These are phyloP conservation scores for Rhizopus sp. DNA, from an alignment of 371 early-diverging fungal genomes.

Conservation along the genomic window DNA sequence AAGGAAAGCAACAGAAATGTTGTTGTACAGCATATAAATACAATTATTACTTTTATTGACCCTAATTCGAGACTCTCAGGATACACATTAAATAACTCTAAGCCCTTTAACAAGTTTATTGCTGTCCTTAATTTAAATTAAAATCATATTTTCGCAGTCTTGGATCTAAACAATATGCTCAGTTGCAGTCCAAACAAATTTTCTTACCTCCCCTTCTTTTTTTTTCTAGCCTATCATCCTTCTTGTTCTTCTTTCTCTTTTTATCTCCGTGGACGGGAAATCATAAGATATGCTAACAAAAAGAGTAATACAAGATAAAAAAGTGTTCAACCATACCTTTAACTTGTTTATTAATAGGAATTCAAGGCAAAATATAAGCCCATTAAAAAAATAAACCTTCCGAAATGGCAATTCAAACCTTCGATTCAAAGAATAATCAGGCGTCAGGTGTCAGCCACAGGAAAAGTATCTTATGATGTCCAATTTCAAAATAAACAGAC, in stretches of 20 bases:
- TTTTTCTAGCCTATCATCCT: not conserved
- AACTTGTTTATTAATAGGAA: not conserved
- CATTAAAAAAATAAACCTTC: not conserved
- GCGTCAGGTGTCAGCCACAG: not conserved
- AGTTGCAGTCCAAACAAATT: not conserved
- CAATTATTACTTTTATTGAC: too few relatives aligned
- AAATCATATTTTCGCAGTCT: too few relatives aligned
- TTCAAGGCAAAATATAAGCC: not conserved
- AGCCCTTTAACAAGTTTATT: too few relatives aligned
- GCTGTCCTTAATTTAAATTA: too few relatives aligned
- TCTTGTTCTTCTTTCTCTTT: not conserved
- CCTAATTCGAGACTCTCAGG: too few relatives aligned
- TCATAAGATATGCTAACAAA: not conserved
- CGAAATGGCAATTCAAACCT: not conserved
- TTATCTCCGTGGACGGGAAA: not conserved
- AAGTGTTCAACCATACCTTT: not conserved
- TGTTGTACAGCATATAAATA: too few relatives aligned
- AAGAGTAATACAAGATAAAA: not conserved
- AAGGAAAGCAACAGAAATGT: too few relatives aligned
- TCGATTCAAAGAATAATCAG: conserved; percentile 1
- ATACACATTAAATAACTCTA: too few relatives aligned
- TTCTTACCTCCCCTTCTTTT: not conserved
- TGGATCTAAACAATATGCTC: too few relatives aligned
- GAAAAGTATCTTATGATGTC: conserved; percentile 11
- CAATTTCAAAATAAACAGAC: conserved; percentile 12